Evolutionary conservation across 345 rosid genomes (phyloP).

Genomic region (Eucalyptus dawsonii): DNA sequence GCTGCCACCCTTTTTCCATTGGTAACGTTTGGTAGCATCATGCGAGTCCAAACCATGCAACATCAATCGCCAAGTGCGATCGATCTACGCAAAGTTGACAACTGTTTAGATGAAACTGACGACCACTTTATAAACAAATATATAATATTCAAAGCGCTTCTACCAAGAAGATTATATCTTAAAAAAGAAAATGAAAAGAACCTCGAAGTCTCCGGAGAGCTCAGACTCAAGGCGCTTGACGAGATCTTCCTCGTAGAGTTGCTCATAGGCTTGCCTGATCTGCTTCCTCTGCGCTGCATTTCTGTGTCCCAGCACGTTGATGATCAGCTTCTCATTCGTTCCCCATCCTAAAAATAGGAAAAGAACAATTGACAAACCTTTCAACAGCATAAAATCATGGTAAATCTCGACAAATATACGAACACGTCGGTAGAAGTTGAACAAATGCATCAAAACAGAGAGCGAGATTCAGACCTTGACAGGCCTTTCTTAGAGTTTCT

Average conservation of each 20-base stretch:
- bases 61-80: neutral
- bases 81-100: neutral
- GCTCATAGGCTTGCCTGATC: conserved; percentile 32
- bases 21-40: neutral
- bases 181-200: neutral
- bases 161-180: neutral
- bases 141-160: neutral
- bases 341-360: conserved; percentile 30
- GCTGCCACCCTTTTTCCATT: neutral
- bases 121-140: neutral
- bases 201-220: conserved; percentile 38
- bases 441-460: rapidly evolving
- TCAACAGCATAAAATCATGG: neutral
- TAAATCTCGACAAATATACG: neutral
- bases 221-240: conserved; percentile 54
- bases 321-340: conserved; percentile 33
- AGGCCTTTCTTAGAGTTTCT: conserved; percentile 21
- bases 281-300: conserved; percentile 43
- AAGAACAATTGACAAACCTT: neutral
- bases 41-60: neutral
- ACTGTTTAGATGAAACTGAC: neutral
- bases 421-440: neutral
- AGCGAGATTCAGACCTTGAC: conserved; percentile 8
- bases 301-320: conserved; percentile 34
- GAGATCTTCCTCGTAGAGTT: conserved; percentile 32